Base-by-base conservation (phyloP, 1,284 basidiomycete species). In the Trametes sp. region DNA sequence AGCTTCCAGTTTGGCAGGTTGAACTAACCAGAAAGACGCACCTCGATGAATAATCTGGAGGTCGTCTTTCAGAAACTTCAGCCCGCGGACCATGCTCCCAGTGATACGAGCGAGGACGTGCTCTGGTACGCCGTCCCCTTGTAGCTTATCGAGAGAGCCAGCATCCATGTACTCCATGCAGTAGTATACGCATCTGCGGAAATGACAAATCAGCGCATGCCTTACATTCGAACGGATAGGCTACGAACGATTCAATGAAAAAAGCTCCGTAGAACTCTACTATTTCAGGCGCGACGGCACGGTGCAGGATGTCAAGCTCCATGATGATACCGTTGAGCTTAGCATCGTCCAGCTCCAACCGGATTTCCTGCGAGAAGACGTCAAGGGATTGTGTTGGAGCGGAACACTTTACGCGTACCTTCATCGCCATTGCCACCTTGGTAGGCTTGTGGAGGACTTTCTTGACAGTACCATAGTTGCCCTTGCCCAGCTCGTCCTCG, bases 91-190 rank as follows among this genome's bases (percentile, higher is more conserved):
- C 85, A 98, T 94, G 65, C 83, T 86, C 13, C 83, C 82, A 0
- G 95, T 91, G 63, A 98, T 94, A 44, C 93, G 83, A 8, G 90
- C 89, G n/a, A 99, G 81, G 2, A 96, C 94, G 48, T 87, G 81
- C 76, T 98, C 95, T 1, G 94, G 94, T 16, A 95, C 88, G 46
- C 88, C 87, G 41, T 79, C 78, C 6, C 82, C 83, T 41, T 87
- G 88, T 0, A 98, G 84, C 66, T 94, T 95, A 76, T 98, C 97
- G 52, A 99, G 83, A 60, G 90, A 93, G 19, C 96, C 95, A 2
- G 94, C 95, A 73, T 99, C 96, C 97, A 99, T 98, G 78, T 92
- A 95, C 81, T 99, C 97, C 96, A 99, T 98, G 80, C 97, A 98
- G 78, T 98, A 98, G 79, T 98, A 98, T 38, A 99, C 75, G 54